Percentiles rank a stretch among this genome's conserved stretches.
phyloP scores from a whole-genome alignment of 2,329 filamentous ascomycete genomes.

The Mollisiaceae sp. region DNA sequence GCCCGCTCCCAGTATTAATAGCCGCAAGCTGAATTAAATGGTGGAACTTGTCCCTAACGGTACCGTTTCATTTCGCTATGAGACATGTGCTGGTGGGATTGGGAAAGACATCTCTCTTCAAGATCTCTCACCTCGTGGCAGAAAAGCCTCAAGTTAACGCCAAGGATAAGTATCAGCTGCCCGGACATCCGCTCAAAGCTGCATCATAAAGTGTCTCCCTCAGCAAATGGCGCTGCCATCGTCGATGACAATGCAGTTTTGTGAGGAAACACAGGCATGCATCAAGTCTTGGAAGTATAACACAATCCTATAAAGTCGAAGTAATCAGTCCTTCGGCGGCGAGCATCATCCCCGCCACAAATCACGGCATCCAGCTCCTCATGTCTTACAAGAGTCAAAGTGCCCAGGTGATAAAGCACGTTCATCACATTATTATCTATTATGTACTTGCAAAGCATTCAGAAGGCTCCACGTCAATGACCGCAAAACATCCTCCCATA shows the following conservation, averaged over 20 bases:
- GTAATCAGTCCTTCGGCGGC: neutral
- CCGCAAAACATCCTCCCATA: neutral
- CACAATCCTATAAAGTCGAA: too few species aligned
- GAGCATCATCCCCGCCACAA: neutral
- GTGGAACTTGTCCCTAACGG: neutral
- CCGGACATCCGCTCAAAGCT: neutral
- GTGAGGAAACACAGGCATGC: too few species aligned
- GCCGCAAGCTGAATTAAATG: neutral
- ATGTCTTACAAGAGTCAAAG: neutral
- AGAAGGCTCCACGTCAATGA: slow-evolving; percentile 4
- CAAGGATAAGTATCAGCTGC: neutral
- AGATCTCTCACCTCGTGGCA: neutral
- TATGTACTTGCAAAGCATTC: slow-evolving; percentile 12
- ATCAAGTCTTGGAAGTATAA: too few species aligned
- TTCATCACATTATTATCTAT: slow-evolving; percentile 10
- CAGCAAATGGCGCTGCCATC: neutral
- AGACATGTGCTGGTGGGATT: slow-evolving; percentile 9
- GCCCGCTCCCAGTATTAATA: neutral
- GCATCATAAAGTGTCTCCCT: neutral
- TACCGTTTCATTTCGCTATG: slow-evolving; percentile 8
- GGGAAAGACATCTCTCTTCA: neutral
- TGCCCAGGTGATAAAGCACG: neutral
- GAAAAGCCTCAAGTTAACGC: slow-evolving; percentile 2
- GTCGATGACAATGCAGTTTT: neutral
- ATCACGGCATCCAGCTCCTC: neutral